Base-by-base conservation (phyloP, 2,329 filamentous ascomycete genomes). In the Blastomyces emzantsi region DNA sequence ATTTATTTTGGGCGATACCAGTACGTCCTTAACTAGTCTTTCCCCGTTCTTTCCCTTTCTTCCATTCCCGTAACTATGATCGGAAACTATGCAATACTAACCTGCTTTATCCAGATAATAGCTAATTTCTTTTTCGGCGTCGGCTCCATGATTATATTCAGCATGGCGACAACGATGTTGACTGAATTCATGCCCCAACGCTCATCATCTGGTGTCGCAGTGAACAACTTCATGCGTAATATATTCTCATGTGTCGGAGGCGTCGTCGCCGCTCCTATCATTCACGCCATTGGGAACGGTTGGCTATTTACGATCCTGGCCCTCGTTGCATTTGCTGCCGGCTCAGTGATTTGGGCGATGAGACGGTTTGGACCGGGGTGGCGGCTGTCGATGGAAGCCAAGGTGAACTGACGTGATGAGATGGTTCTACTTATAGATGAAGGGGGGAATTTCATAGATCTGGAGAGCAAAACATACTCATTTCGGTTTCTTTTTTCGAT, bases 171-270 rank as follows among this genome's bases (percentile, higher is more conserved):
- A 0, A 94, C 90, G 0, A 92, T 94, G 88, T 79, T 94, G 67
- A 93, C 90, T 0, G 90, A 94, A 71, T 92, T 93, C 71, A 87
- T 93, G 81, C 89, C 89, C 17, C 82, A 84, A 52, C 81, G 83
- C 66, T 87, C 87, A 60, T 89, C 86, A 3, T 84, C 84, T 13
- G 90, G 89, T 0, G 88, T 93, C 2, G 90, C 90, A 0, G 79
- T 92, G 54, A 92, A 93, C 74, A 93, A 93, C 72, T 90, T 93
- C 70, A 80, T 90, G 61, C 80, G 90, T 58, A 94, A 93, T 69
- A 90, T 92, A 49, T 87, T 92, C 69, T 86, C 84, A 60, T 92
- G 88, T 66, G 81, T 90, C 0, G 90, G 88, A 11, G 83, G 83
- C 54, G 74, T 92, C 41, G 83, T 92, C 22, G 84, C 87, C 0